Evolutionary conservation across 352 stramenopile genomes (phyloP).

Genomic region (Pythium folliculosum): DNA sequence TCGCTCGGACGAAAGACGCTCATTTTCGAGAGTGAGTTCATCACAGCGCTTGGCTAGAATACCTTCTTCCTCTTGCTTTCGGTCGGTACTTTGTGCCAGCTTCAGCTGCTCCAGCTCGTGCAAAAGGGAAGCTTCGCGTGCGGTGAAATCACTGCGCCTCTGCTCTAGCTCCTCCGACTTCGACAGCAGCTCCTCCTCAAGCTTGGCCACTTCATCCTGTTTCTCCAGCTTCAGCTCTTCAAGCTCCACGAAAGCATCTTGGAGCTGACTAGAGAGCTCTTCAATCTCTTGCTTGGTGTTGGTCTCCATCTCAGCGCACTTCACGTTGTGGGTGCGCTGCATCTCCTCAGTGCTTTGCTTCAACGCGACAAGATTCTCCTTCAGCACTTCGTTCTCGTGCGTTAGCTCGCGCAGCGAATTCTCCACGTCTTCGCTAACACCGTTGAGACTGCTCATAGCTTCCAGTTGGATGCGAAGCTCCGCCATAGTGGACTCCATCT

Average conservation of each 20-base stretch:
- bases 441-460: constrained; percentile 12
- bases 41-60: constrained; percentile 6
- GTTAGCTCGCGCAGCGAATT: constrained; percentile 20
- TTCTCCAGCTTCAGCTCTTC: constrained; percentile 37
- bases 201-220: constrained; percentile 29
- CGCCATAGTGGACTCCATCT: constrained; percentile 14
- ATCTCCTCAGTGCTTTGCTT: constrained; percentile 6
- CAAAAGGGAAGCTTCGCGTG: constrained; percentile 20
- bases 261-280: constrained; percentile 33
- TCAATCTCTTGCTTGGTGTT: constrained; percentile 22
- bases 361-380: constrained; percentile 1
- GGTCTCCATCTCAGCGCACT: constrained; percentile 15
- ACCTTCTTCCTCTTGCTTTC: neutral
- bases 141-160: constrained; percentile 10
- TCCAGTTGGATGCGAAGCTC: constrained; percentile 31
- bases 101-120: constrained; percentile 10
- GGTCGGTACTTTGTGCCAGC: neutral
- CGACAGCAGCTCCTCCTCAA: constrained; percentile 31
- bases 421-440: constrained; percentile 10
- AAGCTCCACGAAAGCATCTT: constrained; percentile 33
- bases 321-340: constrained; percentile 7
- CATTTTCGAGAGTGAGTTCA: constrained; percentile 22
- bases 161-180: constrained; percentile 24
- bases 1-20: constrained; percentile 25
- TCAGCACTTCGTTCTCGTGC: constrained; percentile 23